Conservation (phyloP, 805 yeast species). For the Lipomyces orientalis region DNA sequence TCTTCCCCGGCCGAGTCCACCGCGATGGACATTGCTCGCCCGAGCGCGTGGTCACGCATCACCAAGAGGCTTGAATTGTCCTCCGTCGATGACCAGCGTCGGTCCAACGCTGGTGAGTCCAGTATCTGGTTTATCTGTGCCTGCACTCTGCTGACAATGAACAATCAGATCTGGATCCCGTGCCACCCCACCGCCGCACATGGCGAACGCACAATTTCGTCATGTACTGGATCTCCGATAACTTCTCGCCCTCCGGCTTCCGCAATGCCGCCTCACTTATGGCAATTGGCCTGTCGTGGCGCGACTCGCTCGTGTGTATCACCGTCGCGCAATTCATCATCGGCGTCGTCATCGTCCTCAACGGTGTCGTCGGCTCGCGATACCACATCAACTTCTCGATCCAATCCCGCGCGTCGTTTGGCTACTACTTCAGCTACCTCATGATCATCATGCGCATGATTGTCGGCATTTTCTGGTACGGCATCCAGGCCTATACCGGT, state of each 20-base stretch:
- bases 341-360: constrained; percentile 50
- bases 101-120: constrained; percentile 1
- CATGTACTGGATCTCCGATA: constrained; percentile 38
- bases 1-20: background rate
- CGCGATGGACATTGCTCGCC: background rate
- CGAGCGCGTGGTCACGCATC: constrained; percentile 1
- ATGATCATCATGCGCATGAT: constrained; percentile 53
- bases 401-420: constrained; percentile 53
- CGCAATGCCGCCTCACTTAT: constrained; percentile 52
- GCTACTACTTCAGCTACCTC: constrained; percentile 52
- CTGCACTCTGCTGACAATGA: too few relatives aligned
- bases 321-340: constrained; percentile 52
- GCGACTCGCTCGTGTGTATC: constrained; percentile 53
- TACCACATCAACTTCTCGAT: constrained; percentile 59
- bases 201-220: constrained; percentile 55
- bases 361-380: constrained; percentile 56
- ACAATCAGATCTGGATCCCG: constrained; percentile 31
- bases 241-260: constrained; percentile 51
- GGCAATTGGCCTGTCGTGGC: constrained; percentile 52
- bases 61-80: background rate
- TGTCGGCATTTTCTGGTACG: constrained; percentile 47
- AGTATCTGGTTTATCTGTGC: too few relatives aligned
- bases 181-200: constrained; percentile 48
- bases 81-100: background rate
- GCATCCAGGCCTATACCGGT: constrained; percentile 82